A percentile compares a stretch with the other conserved stretches of the same genome.
Conservation (phyloP, 2,329 filamentous ascomycete species). For the Fusarium begoniae region DNA sequence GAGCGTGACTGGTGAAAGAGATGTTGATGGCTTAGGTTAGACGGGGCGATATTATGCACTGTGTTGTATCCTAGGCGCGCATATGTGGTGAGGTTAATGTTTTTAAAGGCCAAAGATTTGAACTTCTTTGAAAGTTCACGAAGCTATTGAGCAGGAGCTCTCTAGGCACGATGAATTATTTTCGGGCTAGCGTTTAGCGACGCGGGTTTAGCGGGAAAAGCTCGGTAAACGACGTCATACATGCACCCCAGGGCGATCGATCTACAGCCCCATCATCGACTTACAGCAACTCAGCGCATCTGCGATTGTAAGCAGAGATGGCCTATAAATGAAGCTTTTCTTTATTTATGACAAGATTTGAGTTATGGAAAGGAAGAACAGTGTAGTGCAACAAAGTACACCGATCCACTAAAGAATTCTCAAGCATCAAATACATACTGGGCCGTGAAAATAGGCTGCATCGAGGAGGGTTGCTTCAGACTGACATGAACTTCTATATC, state of each 20-base stretch:
- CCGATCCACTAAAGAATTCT: background rate
- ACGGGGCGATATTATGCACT: too few species aligned
- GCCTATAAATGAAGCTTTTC: background rate
- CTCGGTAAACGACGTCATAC: slow-evolving; percentile 29
- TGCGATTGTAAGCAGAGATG: background rate
- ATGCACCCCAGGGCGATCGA: slow-evolving; percentile 10
- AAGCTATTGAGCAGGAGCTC: slow-evolving; percentile 25
- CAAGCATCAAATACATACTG: background rate
- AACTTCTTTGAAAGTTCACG: background rate
- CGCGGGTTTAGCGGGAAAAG: slow-evolving; percentile 9
- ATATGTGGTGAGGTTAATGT: background rate
- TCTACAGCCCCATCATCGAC: background rate
- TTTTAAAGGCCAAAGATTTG: background rate
- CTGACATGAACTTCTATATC: background rate
- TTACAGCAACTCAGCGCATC: background rate
- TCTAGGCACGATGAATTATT: slow-evolving; percentile 23
- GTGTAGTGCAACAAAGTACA: accelerated
- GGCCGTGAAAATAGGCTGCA: background rate
- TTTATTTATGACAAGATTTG: accelerated
- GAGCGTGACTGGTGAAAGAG: background rate
- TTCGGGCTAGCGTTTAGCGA: slow-evolving; percentile 12
- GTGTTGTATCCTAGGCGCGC: too few species aligned
- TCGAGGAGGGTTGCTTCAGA: background rate
- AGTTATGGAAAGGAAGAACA: background rate
- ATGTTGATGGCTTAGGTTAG: too few species aligned